Evolutionary conservation across 768 basidiomycete species (phyloP).

Genomic region (Lentinus tigrinus): DNA sequence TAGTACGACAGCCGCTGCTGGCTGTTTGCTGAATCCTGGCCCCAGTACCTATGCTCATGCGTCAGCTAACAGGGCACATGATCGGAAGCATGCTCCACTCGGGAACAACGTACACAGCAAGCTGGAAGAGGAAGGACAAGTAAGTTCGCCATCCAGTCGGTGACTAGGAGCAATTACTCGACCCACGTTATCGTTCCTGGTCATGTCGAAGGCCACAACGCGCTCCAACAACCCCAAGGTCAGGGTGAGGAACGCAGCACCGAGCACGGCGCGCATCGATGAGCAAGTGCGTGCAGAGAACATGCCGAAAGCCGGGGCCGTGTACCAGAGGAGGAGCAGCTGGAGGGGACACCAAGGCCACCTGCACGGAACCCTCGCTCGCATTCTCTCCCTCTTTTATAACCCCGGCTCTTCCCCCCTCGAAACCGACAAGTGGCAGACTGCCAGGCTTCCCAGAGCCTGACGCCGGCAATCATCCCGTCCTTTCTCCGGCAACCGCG

Average conservation of each 20-base stretch:
- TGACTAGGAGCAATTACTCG: no score
- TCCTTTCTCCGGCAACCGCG: slow-evolving; percentile 7
- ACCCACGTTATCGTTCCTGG: slow-evolving; percentile 16
- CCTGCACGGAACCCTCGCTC: not conserved
- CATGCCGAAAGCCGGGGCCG: slow-evolving; percentile 7
- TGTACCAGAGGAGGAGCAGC: slow-evolving; percentile 2
- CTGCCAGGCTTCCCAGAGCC: slow-evolving; percentile 2
- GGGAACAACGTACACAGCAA: slow-evolving; percentile 25
- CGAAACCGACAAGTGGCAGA: not conserved
- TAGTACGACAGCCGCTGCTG: slow-evolving; percentile 10
- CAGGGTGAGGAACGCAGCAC: slow-evolving; percentile 3
- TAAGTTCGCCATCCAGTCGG: not conserved
- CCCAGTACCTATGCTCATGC: slow-evolving; percentile 40
- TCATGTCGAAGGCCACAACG: slow-evolving; percentile 12
- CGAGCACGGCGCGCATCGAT: slow-evolving; percentile 1
- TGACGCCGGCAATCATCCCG: slow-evolving; percentile 12
- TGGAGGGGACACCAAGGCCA: not conserved
- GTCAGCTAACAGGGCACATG: not conserved
- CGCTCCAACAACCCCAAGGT: slow-evolving; percentile 9
- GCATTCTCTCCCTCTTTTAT: not conserved
- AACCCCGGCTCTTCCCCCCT: not conserved
- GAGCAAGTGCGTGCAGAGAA: not conserved
- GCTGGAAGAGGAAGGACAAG: slow-evolving; percentile 4
- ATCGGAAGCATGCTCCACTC: not conserved
- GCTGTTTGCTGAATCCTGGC: slow-evolving; percentile 54